Evolutionary conservation across 2,329 filamentous ascomycete genomes (phyloP), one percentile per base, ranked within the genome.

Genomic region (Trichoderma sp.): DNA sequence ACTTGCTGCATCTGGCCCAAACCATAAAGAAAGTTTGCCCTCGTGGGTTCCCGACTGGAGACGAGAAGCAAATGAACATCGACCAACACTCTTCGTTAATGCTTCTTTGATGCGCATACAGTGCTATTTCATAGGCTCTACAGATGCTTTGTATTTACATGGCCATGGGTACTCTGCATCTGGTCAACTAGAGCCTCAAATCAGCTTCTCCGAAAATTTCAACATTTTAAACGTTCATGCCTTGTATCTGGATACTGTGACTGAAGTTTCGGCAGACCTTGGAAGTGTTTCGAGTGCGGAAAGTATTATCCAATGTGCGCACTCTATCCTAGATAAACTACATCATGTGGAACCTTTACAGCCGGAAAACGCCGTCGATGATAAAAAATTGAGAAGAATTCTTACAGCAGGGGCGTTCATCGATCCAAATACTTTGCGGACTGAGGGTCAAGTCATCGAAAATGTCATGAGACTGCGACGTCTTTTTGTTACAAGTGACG

Each of bases 11-110:
- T 53, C 29, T 9, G 45, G 12, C 33, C n/a, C 3, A 41, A 18
- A 18, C 16, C 27, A 16, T 16, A 16, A 56, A 9, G n/a, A 6
- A 16, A 41, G 12, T 8, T 14, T 68, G 4, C 41, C 65, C 1
- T 56, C 41, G n/a, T 68, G 65, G 65, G 65, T 68, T 18, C 65
- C 65, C 2, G 65, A 68, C 29, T 56, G 65, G 65, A 68, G 65
- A 24, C 41, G 65, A 50, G 29, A n/a, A 4, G 65, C 65, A 21
- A 56, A 68, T 27, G 41, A 56, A 33, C 6, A 11, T 18, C 65
- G 65, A 2, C 65, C 65, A 16, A 31, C 65, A 4, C 65, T 68
- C 29, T 68, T 68, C 41, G 16, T 68, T 16, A 68, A 68, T 4
- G 65, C 27, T 14, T 56, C 41, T 16, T 21, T 56, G 2, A 56